phyloP scores from a whole-genome alignment of 768 basidiomycete species.

The Chalciporus piperatus region DNA sequence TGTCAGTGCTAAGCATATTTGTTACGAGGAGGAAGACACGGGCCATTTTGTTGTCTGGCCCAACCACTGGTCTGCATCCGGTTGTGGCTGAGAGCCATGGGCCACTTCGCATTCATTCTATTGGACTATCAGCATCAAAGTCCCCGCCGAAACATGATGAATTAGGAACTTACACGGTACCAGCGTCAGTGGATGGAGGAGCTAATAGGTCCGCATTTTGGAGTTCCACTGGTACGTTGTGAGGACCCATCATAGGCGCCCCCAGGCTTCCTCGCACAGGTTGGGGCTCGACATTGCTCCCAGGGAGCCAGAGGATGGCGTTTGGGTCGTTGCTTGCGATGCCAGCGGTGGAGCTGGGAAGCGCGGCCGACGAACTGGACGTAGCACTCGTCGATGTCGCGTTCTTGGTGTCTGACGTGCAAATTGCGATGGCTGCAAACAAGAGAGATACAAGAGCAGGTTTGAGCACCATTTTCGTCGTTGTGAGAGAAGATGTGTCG shows the following conservation, averaged over 20 bases:
- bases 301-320: slow-evolving; percentile 35
- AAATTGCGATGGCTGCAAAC: slow-evolving; percentile 1
- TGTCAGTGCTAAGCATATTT: background rate
- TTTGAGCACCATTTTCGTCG: slow-evolving; percentile 5
- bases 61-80: slow-evolving; percentile 57
- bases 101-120: slow-evolving; percentile 54
- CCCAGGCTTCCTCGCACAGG: slow-evolving; percentile 45
- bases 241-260: slow-evolving; percentile 48
- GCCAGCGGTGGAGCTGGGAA: slow-evolving; percentile 40
- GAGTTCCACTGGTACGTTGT: slow-evolving; percentile 49
- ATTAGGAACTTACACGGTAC: slow-evolving; percentile 37
- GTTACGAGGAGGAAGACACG: slow-evolving; percentile 3
- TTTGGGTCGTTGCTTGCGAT: slow-evolving; percentile 43
- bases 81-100: slow-evolving; percentile 54
- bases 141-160: background rate
- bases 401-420: background rate
- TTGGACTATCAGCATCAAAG: background rate
- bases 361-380: slow-evolving; percentile 22
- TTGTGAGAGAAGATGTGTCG: background rate
- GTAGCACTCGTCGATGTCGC: background rate
- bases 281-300: slow-evolving; percentile 27
- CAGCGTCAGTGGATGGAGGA: slow-evolving; percentile 59
- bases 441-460: slow-evolving; percentile 2
- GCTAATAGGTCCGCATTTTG: slow-evolving; percentile 57
- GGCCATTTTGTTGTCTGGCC: slow-evolving; percentile 57